A percentile compares a stretch with the other conserved stretches of the same genome.
Conservation (phyloP, 2,329 filamentous ascomycete genomes). For the Aspergillus phoenicis region DNA sequence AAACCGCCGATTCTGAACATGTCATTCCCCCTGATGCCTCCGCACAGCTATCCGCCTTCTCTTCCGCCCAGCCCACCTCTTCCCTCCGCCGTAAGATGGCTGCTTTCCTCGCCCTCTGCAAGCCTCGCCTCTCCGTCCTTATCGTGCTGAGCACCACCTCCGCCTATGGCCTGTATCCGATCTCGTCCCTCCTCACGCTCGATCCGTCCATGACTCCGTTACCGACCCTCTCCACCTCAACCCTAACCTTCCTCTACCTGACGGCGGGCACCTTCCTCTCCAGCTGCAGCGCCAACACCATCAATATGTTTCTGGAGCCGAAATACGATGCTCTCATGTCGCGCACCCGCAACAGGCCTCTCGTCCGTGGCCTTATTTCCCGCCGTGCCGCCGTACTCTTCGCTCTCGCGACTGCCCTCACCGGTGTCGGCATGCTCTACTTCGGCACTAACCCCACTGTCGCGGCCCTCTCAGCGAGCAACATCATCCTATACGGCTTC, state of each 20-base stretch:
- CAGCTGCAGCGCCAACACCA: conserved; percentile 85
- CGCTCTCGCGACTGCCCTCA: conserved; percentile 69
- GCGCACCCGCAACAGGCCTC: conserved; percentile 84
- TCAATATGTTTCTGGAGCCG: conserved; percentile 97
- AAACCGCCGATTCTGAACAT: conserved; percentile 29
- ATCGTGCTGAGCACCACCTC: conserved; percentile 89
- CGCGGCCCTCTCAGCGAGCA: conserved; percentile 77
- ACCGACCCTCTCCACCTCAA: conserved; percentile 69
- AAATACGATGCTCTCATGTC: conserved; percentile 89
- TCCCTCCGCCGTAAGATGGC: conserved; percentile 70
- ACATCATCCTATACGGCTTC: conserved; percentile 87
- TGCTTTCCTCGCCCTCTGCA: conserved; percentile 87
- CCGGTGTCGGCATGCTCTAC: conserved; percentile 74
- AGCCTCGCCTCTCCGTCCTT: conserved; percentile 88
- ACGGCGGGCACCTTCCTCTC: conserved; percentile 86
- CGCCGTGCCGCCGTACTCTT: conserved; percentile 73
- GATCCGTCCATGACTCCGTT: conserved; percentile 66
- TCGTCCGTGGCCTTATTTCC: conserved; percentile 79
- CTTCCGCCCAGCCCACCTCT: conserved; percentile 57
- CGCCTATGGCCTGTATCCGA: conserved; percentile 89
- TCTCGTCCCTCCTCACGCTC: conserved; percentile 81
- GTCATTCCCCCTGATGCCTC: conserved; percentile 62
- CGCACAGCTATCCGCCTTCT: conserved; percentile 60
- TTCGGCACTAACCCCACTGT: conserved; percentile 94
- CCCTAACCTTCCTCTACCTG: conserved; percentile 88